Percentiles rank a stretch among this genome's conserved stretches.
phyloP scores from a whole-genome alignment of 169 alveolate species.

The Plasmodium yoelii region DNA sequence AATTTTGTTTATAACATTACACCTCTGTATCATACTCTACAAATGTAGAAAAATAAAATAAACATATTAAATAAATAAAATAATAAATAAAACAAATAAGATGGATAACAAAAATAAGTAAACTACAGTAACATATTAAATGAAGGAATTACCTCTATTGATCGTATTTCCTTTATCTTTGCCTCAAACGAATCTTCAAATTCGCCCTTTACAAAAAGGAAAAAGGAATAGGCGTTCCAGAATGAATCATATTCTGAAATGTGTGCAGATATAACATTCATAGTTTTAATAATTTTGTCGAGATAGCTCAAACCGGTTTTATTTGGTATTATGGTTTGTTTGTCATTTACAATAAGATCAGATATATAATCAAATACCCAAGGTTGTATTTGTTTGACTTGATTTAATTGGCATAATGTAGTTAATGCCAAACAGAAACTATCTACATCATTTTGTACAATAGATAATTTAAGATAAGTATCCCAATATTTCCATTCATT shows the following conservation, averaged over 20 bases:
- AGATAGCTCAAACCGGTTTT: constrained; percentile 47
- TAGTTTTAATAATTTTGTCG: constrained; percentile 77
- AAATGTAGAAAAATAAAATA: neutral
- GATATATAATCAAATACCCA: constrained; percentile 44
- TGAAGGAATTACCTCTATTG: constrained; percentile 39
- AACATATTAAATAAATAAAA: neutral
- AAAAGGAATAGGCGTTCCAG: constrained; percentile 70
- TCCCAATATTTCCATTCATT: constrained; percentile 87
- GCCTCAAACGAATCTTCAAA: constrained; percentile 38
- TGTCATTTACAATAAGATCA: constrained; percentile 66
- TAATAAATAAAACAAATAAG: neutral
- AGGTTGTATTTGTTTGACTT: constrained; percentile 60
- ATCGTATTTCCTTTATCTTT: constrained; percentile 71
- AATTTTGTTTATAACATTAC: constrained; percentile 22
- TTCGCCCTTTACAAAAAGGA: constrained; percentile 57
- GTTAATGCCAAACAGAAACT: constrained; percentile 77
- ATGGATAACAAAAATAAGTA: constrained; percentile 3
- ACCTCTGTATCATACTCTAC: constrained; percentile 65
- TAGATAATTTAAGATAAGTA: constrained; percentile 77
- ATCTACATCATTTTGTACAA: constrained; percentile 82
- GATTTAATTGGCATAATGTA: constrained; percentile 75
- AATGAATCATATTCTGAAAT: constrained; percentile 47
- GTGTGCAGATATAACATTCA: constrained; percentile 61
- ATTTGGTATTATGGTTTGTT: constrained; percentile 30
- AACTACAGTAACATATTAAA: neutral